Evolutionary conservation across 1,139 yeast species (phyloP).

Genomic region (Ogataea hybrid): DNA sequence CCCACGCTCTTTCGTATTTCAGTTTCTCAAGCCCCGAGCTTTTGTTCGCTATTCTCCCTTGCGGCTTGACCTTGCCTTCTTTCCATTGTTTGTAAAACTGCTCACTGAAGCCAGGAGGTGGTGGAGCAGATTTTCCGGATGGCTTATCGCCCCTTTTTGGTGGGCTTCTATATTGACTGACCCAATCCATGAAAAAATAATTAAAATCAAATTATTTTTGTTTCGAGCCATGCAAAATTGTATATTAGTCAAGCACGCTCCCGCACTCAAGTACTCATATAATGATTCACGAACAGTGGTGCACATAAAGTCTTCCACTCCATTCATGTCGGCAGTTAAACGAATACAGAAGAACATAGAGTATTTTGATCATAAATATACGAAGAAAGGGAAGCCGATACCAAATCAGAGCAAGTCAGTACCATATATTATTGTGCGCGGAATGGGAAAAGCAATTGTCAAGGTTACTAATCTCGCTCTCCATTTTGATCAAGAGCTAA

Average conservation of each 20-base stretch:
- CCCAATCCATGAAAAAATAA: constrained; percentile 18
- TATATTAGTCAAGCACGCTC: constrained; percentile 47
- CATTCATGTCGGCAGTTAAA: constrained; percentile 62
- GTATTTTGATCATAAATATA: constrained; percentile 29
- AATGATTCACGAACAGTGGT: constrained; percentile 48
- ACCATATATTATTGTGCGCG: constrained; percentile 51
- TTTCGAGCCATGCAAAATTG: constrained; percentile 16
- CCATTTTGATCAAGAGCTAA: constrained; percentile 46
- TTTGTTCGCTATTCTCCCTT: constrained; percentile 3
- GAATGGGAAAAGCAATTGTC: constrained; percentile 67
- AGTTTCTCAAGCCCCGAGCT: constrained; percentile 36
- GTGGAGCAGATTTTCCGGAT: constrained; percentile 7
- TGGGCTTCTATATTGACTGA: constrained; percentile 15
- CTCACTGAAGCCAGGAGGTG: constrained; percentile 25
- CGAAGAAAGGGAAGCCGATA: constrained; percentile 28
- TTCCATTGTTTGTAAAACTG: constrained; percentile 21
- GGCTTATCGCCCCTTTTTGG: constrained; percentile 1
- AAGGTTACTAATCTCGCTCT: constrained; percentile 53
- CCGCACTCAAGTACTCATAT: constrained; percentile 36
- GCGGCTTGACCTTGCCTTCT: constrained; percentile 15
- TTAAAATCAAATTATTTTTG: background rate
- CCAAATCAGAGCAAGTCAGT: constrained; percentile 38
- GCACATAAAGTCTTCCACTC: constrained; percentile 56
- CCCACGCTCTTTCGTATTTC: constrained; percentile 77
- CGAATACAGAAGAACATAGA: constrained; percentile 48